Evolutionary conservation across 2,329 filamentous ascomycete species (phyloP).

Genomic region (Fusarium anguioides): DNA sequence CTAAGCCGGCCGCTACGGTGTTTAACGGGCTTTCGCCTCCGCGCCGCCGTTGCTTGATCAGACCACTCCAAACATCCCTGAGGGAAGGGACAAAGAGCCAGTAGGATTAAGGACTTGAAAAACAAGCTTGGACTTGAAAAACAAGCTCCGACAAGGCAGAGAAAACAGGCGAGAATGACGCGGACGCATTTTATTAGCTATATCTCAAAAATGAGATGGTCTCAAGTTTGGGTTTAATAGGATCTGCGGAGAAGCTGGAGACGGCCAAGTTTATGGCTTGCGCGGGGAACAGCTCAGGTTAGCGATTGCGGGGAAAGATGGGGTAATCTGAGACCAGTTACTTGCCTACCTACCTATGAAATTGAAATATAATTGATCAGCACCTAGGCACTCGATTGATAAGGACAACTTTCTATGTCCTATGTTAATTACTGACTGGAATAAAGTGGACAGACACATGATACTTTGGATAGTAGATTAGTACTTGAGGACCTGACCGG

Average conservation of each 20-base stretch:
- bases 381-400: neutral
- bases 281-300: constrained; percentile 26
- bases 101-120: neutral
- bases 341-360: neutral
- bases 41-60: constrained; percentile 12
- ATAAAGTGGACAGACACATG: neutral
- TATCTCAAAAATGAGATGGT: neutral
- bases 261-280: constrained; percentile 8
- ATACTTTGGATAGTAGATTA: neutral
- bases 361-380: neutral
- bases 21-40: constrained; percentile 32
- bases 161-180: constrained; percentile 18
- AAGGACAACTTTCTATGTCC: neutral
- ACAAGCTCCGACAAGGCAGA: neutral
- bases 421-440: neutral
- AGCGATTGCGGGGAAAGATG: constrained; percentile 40
- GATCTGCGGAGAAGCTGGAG: constrained; percentile 18
- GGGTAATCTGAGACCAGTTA: constrained; percentile 16
- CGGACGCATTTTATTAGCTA: neutral
- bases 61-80: constrained; percentile 19
- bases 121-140: neutral
- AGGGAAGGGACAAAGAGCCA: neutral
- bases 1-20: constrained; percentile 10
- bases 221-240: neutral
- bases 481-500: neutral